A percentile compares a stretch with the other conserved stretches of the same genome.
Conservation (phyloP, 1,284 basidiomycete species). For the Rhodotorula sp. region DNA sequence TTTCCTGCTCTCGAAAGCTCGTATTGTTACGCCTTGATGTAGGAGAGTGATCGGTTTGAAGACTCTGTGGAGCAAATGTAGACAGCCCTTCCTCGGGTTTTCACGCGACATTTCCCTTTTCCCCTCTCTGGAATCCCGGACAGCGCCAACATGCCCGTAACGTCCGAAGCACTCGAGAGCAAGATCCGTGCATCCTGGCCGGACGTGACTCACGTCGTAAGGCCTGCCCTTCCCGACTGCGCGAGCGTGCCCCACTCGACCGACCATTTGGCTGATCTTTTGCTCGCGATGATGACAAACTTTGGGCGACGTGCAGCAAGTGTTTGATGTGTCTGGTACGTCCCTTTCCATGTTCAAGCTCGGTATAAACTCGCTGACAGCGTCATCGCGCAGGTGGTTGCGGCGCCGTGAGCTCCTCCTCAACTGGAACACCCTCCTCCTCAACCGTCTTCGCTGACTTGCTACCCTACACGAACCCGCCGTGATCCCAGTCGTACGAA, state of each 20-base stretch:
- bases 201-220: constrained; percentile 29
- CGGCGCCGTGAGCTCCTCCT: constrained; percentile 28
- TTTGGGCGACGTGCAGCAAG: constrained; percentile 27
- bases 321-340: constrained; percentile 43
- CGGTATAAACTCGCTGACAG: too few relatives aligned
- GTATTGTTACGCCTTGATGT: too few relatives aligned
- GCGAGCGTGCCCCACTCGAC: background rate
- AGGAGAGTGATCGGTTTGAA: too few relatives aligned
- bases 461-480: background rate
- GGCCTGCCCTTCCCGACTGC: background rate
- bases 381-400: constrained; percentile 30
- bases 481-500: constrained; percentile 40
- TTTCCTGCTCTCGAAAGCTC: too few relatives aligned
- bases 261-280: background rate
- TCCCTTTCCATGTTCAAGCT: accelerated
- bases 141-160: constrained; percentile 24
- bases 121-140: background rate
- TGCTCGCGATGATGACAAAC: background rate
- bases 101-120: too few relatives aligned
- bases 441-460: background rate
- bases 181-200: constrained; percentile 30
- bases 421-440: too few relatives aligned
- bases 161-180: constrained; percentile 20
- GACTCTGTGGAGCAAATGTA: too few relatives aligned
- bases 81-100: too few relatives aligned